These are phyloP conservation scores for Colletotrichum cuscutae DNA, from an alignment of 2,329 filamentous ascomycete species.

Conservation along the genomic window DNA sequence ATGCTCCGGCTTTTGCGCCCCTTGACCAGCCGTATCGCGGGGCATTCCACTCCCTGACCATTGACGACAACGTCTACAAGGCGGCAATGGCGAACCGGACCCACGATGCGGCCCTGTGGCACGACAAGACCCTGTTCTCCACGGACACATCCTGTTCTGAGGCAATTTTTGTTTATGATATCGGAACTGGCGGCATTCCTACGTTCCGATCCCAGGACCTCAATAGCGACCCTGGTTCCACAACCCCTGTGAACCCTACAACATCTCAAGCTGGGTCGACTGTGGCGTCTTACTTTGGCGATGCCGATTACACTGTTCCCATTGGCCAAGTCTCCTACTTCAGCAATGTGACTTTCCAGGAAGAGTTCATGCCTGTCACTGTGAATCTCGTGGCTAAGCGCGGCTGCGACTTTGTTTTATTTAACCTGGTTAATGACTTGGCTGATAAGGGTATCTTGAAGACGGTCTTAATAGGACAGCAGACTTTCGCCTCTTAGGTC, in stretches of 20 bases:
- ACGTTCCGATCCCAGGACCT: conserved; percentile 48
- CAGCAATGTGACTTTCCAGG: conserved; percentile 50
- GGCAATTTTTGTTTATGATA: conserved; percentile 52
- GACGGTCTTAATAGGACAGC: conserved; percentile 47
- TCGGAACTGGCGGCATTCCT: conserved; percentile 52
- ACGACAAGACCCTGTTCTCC: conserved; percentile 48
- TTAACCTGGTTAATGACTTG: conserved; percentile 51
- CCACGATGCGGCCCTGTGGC: conserved; percentile 39
- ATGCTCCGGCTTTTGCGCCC: neutral
- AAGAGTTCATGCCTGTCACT: conserved; percentile 54
- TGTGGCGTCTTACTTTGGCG: conserved; percentile 41
- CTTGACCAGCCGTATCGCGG: conserved; percentile 1
- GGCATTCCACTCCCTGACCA: conserved; percentile 38
- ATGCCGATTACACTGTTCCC: conserved; percentile 52
- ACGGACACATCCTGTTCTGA: conserved; percentile 51
- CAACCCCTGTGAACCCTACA: conserved; percentile 43
- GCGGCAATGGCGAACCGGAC: neutral
- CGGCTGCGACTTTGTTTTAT: conserved; percentile 55
- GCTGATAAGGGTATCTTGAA: conserved; percentile 50
- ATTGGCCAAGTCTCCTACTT: conserved; percentile 53
- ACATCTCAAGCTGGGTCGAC: conserved; percentile 36
- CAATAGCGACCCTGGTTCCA: conserved; percentile 43
- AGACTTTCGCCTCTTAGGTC: neutral
- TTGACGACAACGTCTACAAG: neutral
- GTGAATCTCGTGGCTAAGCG: conserved; percentile 52